Base-by-base conservation (phyloP, 2,329 filamentous ascomycete species). In the Cordyceps militaris region DNA sequence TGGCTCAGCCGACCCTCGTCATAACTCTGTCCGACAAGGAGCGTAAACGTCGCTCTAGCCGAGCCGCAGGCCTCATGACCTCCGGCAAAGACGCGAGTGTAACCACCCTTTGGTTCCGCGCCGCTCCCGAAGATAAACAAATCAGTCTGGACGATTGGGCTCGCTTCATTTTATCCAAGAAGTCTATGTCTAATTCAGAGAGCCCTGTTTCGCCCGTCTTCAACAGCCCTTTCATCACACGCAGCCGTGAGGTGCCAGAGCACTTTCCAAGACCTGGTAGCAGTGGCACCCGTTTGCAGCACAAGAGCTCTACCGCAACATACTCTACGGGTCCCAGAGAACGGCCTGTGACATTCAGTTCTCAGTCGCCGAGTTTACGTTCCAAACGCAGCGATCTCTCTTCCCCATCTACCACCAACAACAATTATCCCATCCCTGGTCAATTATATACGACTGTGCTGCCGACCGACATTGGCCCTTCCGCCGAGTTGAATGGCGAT, bases 371-470 rank as follows among this genome's bases (percentile, higher is more conserved):
- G 0, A 86, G 83, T 63, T 66, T 87, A 50, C 79, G 81, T 19
- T 87, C 84, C 3, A 81, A 80, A 61, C 77, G 79, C 32, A 87
- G 84, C 61, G 84, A 87, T 61, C 66, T 87, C 3, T 86, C 84
- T 2, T 82, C 80, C 3, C 80, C 80, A 13, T 78, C 78, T 16
- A 82, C 76, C 59, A 77, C 73, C 36, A 76, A 75, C 13, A 69
- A 69, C 32, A 70, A 73, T 32, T 75, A 73, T 57, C 62, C 68
- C 49, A 71, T 72, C 30, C 72, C 69, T 38, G 69, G 70, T 6
- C 74, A 82, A 56, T 75, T 79, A 59, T 84, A 82, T 59, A 75
- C 79, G 2, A 76, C 74, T 1, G 71, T 78, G 13, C 71, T 79
- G 14, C 79, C 81, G 3, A 73, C 76, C 4, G 82, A 85, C 59